Base-by-base conservation (phyloP, 2,329 filamentous ascomycete species). In the Nigrospora osmanthi region DNA sequence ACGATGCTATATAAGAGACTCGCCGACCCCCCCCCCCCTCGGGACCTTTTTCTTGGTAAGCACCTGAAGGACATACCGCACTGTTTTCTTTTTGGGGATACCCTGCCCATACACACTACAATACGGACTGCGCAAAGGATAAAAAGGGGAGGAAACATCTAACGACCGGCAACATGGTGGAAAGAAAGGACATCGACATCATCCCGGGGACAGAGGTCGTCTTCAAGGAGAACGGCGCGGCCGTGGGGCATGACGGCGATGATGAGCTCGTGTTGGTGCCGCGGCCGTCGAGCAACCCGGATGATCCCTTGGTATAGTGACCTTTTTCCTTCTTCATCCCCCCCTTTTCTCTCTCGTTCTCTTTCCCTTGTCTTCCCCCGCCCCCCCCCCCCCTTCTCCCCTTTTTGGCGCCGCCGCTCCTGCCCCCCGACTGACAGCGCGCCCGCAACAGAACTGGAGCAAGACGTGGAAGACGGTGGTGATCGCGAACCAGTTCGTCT, bases 401-500 rank as follows among this genome's bases (percentile, higher is more conserved):
- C n/a, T n/a, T n/a, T n/a, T n/a, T n/a, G n/a, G 13, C 6, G 6
- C 15, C 30, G 7, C 11, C 11, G 15, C 35, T 28, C 14, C 34
- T 17, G 32, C 54, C 47, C 17, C 35, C 15, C 23, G 37, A 17
- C 23, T 19, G 17, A 13, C 14, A 19, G 14, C 12, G 19, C 2
- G 19, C 12, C 19, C 10, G 10, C 28, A 33, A 37, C 17, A 58
- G 54, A 65, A 66, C 50, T 64, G 60, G 63, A 59, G 44, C 42
- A 36, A 43, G 42, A 50, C 35, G 35, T 63, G 58, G 60, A 65
- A 65, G 42, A 38, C 52, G 14, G 53, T 54, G 38, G 48, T 62
- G 11, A 55, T 66, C 45, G 41, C 57, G 43, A 62, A 62, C 49
- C 57, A 62, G 51, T 58, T 54, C 40, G 38, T 62, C 42, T 62